phyloP scores from a whole-genome alignment of 108 stramenopile species.

The Nitzschia sp. region DNA sequence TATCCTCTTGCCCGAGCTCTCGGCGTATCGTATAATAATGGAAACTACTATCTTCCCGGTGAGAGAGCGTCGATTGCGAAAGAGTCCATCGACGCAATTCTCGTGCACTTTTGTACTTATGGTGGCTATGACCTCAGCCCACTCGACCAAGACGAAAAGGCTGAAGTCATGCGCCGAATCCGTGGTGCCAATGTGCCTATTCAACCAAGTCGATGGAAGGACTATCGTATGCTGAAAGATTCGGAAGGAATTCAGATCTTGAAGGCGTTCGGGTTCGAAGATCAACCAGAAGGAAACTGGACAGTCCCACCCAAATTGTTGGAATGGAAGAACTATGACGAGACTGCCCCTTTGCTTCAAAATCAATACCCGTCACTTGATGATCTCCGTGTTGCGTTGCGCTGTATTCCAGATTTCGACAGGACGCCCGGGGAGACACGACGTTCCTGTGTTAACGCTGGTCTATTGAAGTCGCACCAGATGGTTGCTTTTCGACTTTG shows the following conservation, averaged over 20 bases:
- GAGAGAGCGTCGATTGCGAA: neutral
- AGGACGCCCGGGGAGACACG: neutral
- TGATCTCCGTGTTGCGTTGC: constrained; percentile 9
- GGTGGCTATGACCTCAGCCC: constrained; percentile 6
- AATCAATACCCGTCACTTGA: constrained; percentile 7
- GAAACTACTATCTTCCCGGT: constrained; percentile 12
- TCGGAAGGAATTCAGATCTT: constrained; percentile 17
- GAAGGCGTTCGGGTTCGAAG: constrained; percentile 12
- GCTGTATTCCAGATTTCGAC: constrained; percentile 21
- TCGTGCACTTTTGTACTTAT: constrained; percentile 1
- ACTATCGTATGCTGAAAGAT: constrained; percentile 1
- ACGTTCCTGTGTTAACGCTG: no score
- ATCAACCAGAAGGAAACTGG: constrained; percentile 13
- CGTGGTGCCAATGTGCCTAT: constrained; percentile 15
- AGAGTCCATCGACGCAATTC: neutral
- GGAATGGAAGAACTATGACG: neutral
- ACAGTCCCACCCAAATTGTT: constrained; percentile 6
- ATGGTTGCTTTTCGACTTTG: constrained; percentile 25
- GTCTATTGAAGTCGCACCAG: neutral
- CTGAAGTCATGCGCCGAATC: neutral
- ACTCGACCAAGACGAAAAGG: constrained; percentile 1
- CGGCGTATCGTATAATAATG: constrained; percentile 7
- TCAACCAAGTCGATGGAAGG: neutral
- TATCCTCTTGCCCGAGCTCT: neutral
- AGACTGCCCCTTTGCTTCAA: neutral